A percentile compares a stretch with the other conserved stretches of the same genome.
These are phyloP conservation scores for Magnolia officinalis DNA, from an alignment of 164 flowering plant genomes.

Conservation along the genomic window DNA sequence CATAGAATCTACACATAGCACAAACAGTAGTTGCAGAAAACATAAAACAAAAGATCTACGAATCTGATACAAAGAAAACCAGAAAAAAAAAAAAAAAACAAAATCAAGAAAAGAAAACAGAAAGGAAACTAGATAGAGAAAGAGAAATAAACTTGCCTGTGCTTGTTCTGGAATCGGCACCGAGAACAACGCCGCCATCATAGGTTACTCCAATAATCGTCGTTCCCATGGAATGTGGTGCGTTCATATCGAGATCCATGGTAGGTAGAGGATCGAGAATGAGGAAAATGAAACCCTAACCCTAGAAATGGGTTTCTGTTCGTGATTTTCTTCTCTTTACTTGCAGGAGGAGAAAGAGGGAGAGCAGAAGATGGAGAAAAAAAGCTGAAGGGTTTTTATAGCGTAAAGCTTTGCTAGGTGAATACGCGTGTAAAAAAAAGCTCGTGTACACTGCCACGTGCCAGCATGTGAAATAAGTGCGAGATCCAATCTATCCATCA, in stretches of 20 bases:
- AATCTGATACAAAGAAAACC: not conserved
- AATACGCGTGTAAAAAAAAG: no score
- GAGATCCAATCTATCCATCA: no score
- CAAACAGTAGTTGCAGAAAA: not conserved
- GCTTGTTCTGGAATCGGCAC: conserved; percentile 89
- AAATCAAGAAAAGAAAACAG: not conserved
- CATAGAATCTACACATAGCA: not conserved
- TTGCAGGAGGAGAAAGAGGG: no score
- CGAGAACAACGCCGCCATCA: conserved; percentile 81
- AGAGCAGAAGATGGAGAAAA: fast-evolving
- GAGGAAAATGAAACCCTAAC: no score
- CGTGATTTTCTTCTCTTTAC: no score
- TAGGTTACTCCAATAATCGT: conserved; percentile 85
- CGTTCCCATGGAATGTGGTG: conserved; percentile 84
- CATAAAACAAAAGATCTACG: not conserved
- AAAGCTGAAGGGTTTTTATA: no score
- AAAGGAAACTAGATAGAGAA: not conserved
- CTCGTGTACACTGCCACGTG: no score
- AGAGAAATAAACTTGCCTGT: conserved; percentile 39
- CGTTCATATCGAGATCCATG: conserved; percentile 42
- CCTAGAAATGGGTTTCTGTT: no score
- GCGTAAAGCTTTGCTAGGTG: no score
- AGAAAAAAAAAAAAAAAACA: not conserved
- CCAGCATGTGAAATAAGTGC: no score
- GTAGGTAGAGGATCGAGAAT: not conserved